Base-by-base conservation (phyloP, 73 alveolate genomes). In the Paraurostyla sp. region DNA sequence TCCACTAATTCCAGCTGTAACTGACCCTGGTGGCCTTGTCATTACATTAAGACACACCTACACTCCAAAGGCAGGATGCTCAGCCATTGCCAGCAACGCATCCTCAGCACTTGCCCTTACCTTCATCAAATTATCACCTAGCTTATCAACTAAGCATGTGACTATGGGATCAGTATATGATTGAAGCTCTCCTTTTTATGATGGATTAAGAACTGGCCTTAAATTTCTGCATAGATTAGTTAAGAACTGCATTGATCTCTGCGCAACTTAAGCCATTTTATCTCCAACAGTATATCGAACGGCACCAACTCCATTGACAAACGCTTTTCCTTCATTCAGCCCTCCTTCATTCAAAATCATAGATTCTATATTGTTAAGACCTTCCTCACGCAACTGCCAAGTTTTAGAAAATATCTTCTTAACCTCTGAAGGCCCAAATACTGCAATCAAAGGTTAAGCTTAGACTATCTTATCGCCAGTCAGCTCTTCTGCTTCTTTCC, bases 351-450 rank as follows among this genome's bases (percentile, higher is more conserved):
- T 73, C 1, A 49, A 43, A 20, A 95, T 76, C 80, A 89, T 94
- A 54, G 85, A 80, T 35, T 81, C 91, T 23, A 63, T 92, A 50
- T 92, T 36, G 23, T 33, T 81, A n/a, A 95, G 84, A 0, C 98
- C 99, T 23, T 60, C 92, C 83, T 97, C 99, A 89, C 98, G 93
- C 38, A 73, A 88, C 80, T 91, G 92, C 99, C 99, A 96, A 33
- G 92, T 84, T 71, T 92, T 95, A 20, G 98, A 92, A 88, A 97
- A 97, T 29, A 97, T 60, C 56, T 85, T 95, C 80, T 89, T 91
- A 42, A 93, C 89, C 48, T 92, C 83, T 23, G 83, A 92, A 33
- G 92, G 97, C 4, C 97, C 94, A 50, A 97, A 82, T 23, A 94
- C 90, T 0, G 97, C 98, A 13, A 96, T 91, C 80, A 97, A 68